phyloP scores from a whole-genome alignment of 192 early-diverging fungal species.

The Linnemannia zychae region DNA sequence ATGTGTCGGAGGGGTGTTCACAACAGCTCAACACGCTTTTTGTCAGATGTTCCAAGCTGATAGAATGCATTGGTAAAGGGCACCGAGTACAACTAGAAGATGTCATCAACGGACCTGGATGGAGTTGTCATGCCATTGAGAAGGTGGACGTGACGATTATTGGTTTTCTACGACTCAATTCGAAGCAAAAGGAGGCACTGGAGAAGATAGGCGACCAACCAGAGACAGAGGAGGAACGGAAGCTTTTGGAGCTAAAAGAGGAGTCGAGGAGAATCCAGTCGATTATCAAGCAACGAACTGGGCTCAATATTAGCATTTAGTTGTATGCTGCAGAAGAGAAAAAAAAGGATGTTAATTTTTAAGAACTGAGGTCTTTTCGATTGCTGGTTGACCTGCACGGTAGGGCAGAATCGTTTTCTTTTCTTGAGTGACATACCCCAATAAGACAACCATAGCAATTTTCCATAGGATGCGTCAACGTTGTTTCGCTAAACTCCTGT shows the following conservation, averaged over 20 bases:
- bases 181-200: background rate
- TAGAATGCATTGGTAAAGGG: background rate
- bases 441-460: no score
- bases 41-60: background rate
- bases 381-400: no score
- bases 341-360: no score
- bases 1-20: background rate
- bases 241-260: background rate
- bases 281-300: background rate
- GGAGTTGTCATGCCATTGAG: background rate
- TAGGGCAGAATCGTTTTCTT: no score
- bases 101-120: background rate
- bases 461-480: no score
- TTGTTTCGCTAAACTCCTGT: no score
- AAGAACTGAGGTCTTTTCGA: no score
- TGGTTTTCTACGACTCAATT: background rate
- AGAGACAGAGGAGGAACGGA: background rate
- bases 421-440: no score
- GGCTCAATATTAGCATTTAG: no score
- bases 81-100: background rate
- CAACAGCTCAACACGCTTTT: background rate
- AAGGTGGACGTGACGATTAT: background rate
- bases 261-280: background rate
- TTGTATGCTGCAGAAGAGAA: no score
- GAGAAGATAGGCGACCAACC: background rate